These are phyloP conservation scores for Metarhizium anisopliae DNA, from an alignment of 2,329 filamentous ascomycete genomes.

Conservation along the genomic window DNA sequence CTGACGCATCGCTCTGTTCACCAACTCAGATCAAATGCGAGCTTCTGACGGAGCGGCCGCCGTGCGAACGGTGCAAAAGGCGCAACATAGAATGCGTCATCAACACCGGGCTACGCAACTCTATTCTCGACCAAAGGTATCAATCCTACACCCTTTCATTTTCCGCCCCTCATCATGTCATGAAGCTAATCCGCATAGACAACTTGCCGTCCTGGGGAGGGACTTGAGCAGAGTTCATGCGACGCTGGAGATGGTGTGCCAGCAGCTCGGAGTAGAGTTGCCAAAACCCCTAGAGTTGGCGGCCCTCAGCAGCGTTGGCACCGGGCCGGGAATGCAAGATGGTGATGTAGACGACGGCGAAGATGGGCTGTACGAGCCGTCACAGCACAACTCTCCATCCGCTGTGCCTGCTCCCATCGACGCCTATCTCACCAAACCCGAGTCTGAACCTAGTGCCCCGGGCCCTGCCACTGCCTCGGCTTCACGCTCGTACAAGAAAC, in stretches of 20 bases:
- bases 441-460: not conserved
- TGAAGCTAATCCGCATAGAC: not conserved
- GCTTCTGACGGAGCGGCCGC: constrained; percentile 1
- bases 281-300: not conserved
- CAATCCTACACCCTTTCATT: not conserved
- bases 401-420: not conserved
- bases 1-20: no score
- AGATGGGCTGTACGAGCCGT: not conserved
- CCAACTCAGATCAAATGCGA: constrained; percentile 4
- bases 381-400: not conserved
- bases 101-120: constrained; percentile 4
- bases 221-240: constrained; percentile 3
- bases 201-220: constrained; percentile 1
- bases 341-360: not conserved
- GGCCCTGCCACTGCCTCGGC: not conserved
- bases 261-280: not conserved
- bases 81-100: constrained; percentile 6
- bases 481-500: constrained; percentile 1
- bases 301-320: not conserved
- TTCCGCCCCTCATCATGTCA: not conserved
- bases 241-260: not conserved
- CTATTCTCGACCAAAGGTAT: constrained; percentile 5
- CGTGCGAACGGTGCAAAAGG: constrained; percentile 4
- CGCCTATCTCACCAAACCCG: not conserved
- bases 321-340: not conserved